These are phyloP conservation scores for Entomortierella chlamydospora DNA, from an alignment of 192 early-diverging fungal genomes.

Conservation along the genomic window DNA sequence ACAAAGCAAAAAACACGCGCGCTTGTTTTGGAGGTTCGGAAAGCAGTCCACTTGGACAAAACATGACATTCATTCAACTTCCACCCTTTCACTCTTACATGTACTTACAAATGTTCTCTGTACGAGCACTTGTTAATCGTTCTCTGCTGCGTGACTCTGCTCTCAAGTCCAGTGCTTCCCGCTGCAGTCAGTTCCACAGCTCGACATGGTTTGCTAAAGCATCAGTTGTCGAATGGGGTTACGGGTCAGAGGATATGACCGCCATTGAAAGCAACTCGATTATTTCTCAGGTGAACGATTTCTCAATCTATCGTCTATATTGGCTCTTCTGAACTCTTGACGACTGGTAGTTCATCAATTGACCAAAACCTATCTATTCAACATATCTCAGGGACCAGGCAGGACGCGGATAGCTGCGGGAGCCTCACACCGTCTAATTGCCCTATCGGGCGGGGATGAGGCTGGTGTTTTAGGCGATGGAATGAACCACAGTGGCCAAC, in stretches of 20 bases:
- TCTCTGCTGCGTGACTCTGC: background rate
- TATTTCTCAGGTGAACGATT: slow-evolving; percentile 17
- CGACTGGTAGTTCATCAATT: slow-evolving; percentile 1
- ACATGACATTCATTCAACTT: background rate
- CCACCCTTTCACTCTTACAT: background rate
- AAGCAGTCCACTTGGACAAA: background rate
- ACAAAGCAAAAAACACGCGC: background rate
- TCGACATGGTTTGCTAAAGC: slow-evolving; percentile 20
- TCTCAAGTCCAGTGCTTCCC: background rate
- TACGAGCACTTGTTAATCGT: background rate
- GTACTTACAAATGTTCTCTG: background rate
- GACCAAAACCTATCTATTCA: background rate
- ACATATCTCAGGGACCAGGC: slow-evolving; percentile 19
- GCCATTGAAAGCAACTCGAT: slow-evolving; percentile 28
- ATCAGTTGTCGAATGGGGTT: slow-evolving; percentile 47
- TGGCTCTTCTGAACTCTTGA: too few species aligned
- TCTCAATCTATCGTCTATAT: background rate
- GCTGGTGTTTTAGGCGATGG: slow-evolving; percentile 60
- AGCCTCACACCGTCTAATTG: slow-evolving; percentile 38
- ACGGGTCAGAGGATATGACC: slow-evolving; percentile 22
- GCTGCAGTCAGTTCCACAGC: slow-evolving; percentile 18
- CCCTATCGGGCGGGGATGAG: slow-evolving; percentile 25
- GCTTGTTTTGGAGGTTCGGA: background rate
- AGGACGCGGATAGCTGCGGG: slow-evolving; percentile 47
- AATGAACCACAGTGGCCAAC: slow-evolving; percentile 64